Evolutionary conservation across 164 flowering plant genomes (phyloP).

Genomic region (Platanus orientalis): DNA sequence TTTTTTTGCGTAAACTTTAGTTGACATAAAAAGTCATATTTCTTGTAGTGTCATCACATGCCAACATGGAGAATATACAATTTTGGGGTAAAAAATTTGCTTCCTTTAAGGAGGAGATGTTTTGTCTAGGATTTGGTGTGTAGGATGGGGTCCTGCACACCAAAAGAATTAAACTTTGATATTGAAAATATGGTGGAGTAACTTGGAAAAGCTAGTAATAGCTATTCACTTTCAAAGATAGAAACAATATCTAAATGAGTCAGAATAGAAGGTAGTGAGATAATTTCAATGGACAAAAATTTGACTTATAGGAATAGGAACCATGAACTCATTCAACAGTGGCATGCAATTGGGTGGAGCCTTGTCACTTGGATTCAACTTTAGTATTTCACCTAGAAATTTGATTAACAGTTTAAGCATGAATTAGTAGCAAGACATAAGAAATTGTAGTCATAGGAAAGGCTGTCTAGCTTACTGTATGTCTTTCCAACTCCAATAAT

Average conservation of each 20-base stretch:
- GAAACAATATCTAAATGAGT: background rate
- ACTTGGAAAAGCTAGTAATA: too few species aligned
- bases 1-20: too few species aligned
- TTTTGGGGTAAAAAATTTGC: too few species aligned
- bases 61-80: too few species aligned
- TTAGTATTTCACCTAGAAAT: slow-evolving; percentile 75
- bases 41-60: too few species aligned
- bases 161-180: too few species aligned
- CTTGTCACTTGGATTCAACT: slow-evolving; percentile 76
- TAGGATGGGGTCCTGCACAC: too few species aligned
- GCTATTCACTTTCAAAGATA: too few species aligned
- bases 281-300: background rate
- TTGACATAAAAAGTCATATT: too few species aligned
- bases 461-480: slow-evolving; percentile 59
- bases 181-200: too few species aligned
- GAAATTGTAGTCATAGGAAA: slow-evolving; percentile 7
- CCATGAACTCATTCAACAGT: slow-evolving; percentile 67
- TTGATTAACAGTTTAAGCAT: slow-evolving; percentile 8
- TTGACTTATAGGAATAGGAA: slow-evolving; percentile 80
- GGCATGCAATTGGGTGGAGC: slow-evolving; percentile 86
- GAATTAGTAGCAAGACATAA: slow-evolving; percentile 3
- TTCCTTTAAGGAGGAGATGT: too few species aligned
- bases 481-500: slow-evolving; percentile 69
- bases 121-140: too few species aligned
- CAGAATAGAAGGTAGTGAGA: background rate